phyloP scores from a whole-genome alignment of 2,329 filamentous ascomycete species.

The Aspergillus sp. region DNA sequence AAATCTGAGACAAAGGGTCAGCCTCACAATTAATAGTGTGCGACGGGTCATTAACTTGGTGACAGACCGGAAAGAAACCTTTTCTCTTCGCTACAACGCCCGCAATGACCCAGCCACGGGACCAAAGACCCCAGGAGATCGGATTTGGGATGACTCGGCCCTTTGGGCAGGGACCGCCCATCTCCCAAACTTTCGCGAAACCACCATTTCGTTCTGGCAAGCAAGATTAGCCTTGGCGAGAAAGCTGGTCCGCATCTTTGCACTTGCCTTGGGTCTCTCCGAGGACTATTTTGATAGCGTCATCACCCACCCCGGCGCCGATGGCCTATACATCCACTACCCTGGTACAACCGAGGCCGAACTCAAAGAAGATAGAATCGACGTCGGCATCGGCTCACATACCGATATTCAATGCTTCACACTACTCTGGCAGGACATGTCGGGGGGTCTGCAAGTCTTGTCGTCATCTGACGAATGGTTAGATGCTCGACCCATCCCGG shows the following conservation, averaged over 20 bases:
- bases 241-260: constrained; percentile 55
- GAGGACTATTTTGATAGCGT: constrained; percentile 60
- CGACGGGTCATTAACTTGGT: not conserved
- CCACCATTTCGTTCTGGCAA: constrained; percentile 25
- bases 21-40: constrained; percentile 20
- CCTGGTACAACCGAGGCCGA: constrained; percentile 40
- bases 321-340: constrained; percentile 51
- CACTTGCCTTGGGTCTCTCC: constrained; percentile 55
- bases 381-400: constrained; percentile 48
- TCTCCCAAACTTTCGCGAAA: constrained; percentile 37
- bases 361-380: constrained; percentile 28
- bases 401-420: constrained; percentile 55
- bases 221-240: constrained; percentile 51
- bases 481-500: constrained; percentile 38
- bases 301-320: constrained; percentile 53
- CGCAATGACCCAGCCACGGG: constrained; percentile 52
- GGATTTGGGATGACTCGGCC: constrained; percentile 52
- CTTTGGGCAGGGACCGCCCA: constrained; percentile 56
- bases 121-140: constrained; percentile 43
- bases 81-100: constrained; percentile 56
- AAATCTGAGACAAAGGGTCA: constrained; percentile 35
- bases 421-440: constrained; percentile 48
- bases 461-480: constrained; percentile 38
- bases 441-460: constrained; percentile 49
- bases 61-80: constrained; percentile 55